These are phyloP conservation scores for Aspergillus sclerotioniger DNA, from an alignment of 495 filamentous ascomycete species.

Conservation along the genomic window DNA sequence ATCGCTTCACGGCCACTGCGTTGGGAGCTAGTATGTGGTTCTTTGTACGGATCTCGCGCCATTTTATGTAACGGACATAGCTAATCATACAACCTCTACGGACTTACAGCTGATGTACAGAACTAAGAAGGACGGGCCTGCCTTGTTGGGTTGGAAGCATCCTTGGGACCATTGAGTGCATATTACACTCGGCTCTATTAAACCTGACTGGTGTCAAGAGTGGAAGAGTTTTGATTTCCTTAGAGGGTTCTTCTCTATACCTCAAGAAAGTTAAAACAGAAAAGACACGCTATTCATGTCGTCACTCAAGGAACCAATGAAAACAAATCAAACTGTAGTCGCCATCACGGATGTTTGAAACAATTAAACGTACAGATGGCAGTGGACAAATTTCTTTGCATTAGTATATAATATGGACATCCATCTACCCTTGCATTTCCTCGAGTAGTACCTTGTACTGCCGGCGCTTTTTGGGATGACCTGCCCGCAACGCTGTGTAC, in stretches of 20 bases:
- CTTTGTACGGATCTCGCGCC: slow-evolving; percentile 63
- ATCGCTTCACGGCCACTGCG: slow-evolving; percentile 79
- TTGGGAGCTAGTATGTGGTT: slow-evolving; percentile 99
- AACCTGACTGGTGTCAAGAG: background rate
- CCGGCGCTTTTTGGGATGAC: slow-evolving; percentile 71
- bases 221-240: no score
- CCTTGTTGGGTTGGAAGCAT: slow-evolving; percentile 89
- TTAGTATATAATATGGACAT: background rate
- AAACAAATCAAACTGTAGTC: no score
- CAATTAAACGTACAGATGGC: background rate
- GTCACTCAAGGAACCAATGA: no score
- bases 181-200: background rate
- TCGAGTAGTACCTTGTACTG: slow-evolving; percentile 80
- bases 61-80: slow-evolving; percentile 6
- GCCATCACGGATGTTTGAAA: background rate
- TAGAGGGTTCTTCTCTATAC: no score
- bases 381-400: background rate
- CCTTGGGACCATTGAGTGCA: slow-evolving; percentile 92
- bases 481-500: slow-evolving; percentile 53
- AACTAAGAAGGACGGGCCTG: slow-evolving; percentile 88
- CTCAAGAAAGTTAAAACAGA: no score
- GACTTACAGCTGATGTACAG: slow-evolving; percentile 81
- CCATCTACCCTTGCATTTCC: slow-evolving; percentile 49
- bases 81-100: slow-evolving; percentile 19
- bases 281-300: no score